Evolutionary conservation across 768 basidiomycete species (phyloP).

Genomic region (Tulasnella sp.): DNA sequence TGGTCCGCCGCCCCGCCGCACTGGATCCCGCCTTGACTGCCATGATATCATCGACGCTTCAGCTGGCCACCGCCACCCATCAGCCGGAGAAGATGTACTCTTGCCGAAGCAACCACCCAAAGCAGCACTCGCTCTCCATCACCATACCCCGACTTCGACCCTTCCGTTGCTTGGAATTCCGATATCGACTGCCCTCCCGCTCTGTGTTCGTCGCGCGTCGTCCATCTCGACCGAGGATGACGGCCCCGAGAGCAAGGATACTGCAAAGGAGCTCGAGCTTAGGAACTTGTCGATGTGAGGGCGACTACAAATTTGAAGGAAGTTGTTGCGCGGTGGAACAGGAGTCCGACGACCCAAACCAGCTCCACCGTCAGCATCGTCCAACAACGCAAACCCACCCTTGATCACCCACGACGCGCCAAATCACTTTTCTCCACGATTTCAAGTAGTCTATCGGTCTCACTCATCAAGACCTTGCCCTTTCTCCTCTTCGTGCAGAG

Average conservation of each 20-base stretch:
- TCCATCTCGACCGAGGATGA: neutral
- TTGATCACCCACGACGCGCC: neutral
- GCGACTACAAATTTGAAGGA: neutral
- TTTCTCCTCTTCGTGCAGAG: neutral
- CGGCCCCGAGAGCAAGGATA: neutral
- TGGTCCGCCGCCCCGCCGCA: no score
- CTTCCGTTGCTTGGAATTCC: neutral
- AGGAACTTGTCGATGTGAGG: neutral
- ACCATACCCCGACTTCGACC: neutral
- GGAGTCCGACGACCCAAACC: neutral
- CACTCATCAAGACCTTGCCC: neutral
- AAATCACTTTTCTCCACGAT: neutral
- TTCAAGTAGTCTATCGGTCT: neutral
- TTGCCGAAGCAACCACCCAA: no score
- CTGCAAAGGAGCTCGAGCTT: neutral
- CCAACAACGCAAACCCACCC: neutral
- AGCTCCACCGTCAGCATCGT: neutral
- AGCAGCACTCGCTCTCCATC: neutral
- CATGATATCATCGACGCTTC: no score
- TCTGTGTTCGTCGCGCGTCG: neutral
- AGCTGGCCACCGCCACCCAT: no score
- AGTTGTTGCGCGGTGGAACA: no score
- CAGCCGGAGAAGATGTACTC: no score
- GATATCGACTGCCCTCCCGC: neutral
- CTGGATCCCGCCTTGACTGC: no score